A percentile compares a stretch with the other conserved stretches of the same genome.
Conservation (phyloP, 2,329 filamentous ascomycete genomes). For the Alternaria dauci region DNA sequence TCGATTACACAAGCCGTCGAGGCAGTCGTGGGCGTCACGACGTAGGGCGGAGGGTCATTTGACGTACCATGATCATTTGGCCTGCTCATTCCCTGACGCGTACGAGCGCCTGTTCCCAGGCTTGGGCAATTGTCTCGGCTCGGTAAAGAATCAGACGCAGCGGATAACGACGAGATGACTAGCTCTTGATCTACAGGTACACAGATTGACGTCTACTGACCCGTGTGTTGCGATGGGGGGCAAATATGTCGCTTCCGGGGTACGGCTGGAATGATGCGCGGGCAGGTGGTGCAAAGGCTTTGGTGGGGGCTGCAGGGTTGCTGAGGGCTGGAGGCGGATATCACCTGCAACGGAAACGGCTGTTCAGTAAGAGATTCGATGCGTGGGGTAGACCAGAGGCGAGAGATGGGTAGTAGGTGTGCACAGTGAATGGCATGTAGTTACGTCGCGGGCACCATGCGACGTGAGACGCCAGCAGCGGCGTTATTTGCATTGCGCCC, state of each 20-base stretch:
- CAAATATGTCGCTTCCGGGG: constrained; percentile 12
- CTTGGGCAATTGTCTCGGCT: constrained; percentile 26
- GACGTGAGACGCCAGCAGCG: constrained; percentile 23
- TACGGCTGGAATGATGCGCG: constrained; percentile 15
- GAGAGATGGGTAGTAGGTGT: constrained; percentile 1
- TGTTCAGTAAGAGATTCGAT: constrained; percentile 14
- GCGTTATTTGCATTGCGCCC: constrained; percentile 29
- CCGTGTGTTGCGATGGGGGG: constrained; percentile 14
- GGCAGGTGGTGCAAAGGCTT: constrained; percentile 24
- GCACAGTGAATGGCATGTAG: constrained; percentile 15
- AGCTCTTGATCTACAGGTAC: constrained; percentile 17
- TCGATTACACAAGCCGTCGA: constrained; percentile 4
- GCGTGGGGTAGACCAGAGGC: constrained; percentile 7
- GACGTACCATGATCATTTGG: constrained; percentile 53
- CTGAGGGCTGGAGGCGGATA: constrained; percentile 12
- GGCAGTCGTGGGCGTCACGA: constrained; percentile 5
- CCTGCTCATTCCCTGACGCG: constrained; percentile 51
- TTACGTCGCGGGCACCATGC: constrained; percentile 16
- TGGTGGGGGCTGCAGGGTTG: constrained; percentile 20
- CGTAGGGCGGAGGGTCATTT: constrained; percentile 9
- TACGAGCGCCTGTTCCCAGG: constrained; percentile 39
- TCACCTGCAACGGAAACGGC: constrained; percentile 20
- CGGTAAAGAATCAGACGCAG: constrained; percentile 17
- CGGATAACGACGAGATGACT: constrained; percentile 18
- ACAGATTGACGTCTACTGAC: constrained; percentile 11